Evolutionary conservation across 2,329 filamentous ascomycete species (phyloP), one percentile per base, ranked within the genome.

Genomic region (Exophiala dermatitidis): DNA sequence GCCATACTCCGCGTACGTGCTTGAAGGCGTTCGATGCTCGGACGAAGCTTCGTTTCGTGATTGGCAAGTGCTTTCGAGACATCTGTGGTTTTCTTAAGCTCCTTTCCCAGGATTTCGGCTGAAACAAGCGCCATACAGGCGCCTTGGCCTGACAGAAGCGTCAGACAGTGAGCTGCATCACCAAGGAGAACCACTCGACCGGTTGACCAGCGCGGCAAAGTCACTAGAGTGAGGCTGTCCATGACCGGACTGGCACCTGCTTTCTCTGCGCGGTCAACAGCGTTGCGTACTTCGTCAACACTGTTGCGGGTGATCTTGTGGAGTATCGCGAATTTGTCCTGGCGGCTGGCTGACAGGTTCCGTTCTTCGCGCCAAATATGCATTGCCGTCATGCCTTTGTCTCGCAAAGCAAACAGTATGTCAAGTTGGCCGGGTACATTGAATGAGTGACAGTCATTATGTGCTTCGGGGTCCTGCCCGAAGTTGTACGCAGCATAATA

Each of bases 141-240:
- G 0, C 79, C 79, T 67, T 77, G 72, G 0, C 79, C 80, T 0
- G 74, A 76, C 3, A 76, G 56, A 0, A 74, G 71, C 0, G 73
- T 70, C 0, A 78, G 76, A 60, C 53, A 56, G 37, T 74, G 76
- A 0, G 68, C 78, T 1, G 81, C 77, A 57, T 84, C 80, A 0
- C 80, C 80, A 0, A 82, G 48, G 0, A 81, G 67, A 1, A 70
- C 72, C 2, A 80, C 71, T 0, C 78, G 73, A 0, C 75, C 74
- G 0, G 67, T 67, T 2, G 66, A 73, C 75, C 72, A 79, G 3
- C 38, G 43, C 5, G 53, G 53, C 26, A 52, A 32, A 3, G 4
- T 48, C 1, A 56, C 53, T 44, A 56, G n/a, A 19, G 33, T 48
- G 30, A 52, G 42, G 29, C 43, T 44, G 49, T 56, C 53, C 28